A percentile compares a stretch with the other conserved stretches of the same genome.
Evolutionary conservation across 2,329 filamentous ascomycete genomes (phyloP).

Genomic region (Pseudofabraea citricarpa): DNA sequence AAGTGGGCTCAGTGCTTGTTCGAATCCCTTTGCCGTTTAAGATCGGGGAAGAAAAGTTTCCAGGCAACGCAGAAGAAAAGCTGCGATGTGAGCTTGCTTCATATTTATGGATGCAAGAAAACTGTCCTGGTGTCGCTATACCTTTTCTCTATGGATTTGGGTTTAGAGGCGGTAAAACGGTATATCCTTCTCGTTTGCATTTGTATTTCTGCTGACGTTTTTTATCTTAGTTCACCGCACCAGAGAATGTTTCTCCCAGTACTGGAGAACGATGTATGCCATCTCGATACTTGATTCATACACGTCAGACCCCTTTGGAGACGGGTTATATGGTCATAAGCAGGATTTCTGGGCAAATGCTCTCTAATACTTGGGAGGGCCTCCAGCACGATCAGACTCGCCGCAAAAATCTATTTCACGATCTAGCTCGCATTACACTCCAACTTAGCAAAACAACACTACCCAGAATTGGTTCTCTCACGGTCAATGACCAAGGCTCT

Average conservation of each 20-base stretch:
- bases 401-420: not conserved
- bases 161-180: not conserved
- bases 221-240: not conserved
- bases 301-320: not conserved
- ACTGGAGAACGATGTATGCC: constrained; percentile 2
- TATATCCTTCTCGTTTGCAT: not conserved
- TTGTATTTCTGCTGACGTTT: not conserved
- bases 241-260: not conserved
- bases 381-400: not conserved
- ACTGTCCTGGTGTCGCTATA: constrained; percentile 26
- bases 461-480: not conserved
- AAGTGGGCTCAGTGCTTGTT: constrained; percentile 7
- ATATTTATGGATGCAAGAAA: constrained; percentile 29
- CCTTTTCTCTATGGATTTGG: constrained; percentile 23
- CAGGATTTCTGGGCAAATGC: not conserved
- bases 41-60: constrained; percentile 30
- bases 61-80: constrained; percentile 39
- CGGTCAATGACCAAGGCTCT: not conserved
- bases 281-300: not conserved
- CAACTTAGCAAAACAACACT: not conserved
- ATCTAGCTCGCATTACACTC: not conserved
- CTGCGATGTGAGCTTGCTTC: constrained; percentile 32
- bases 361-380: not conserved
- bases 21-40: constrained; percentile 29
- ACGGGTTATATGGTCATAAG: not conserved